Evolutionary conservation across 1,284 basidiomycete genomes (phyloP).

Genomic region (Termitomyces sp.): DNA sequence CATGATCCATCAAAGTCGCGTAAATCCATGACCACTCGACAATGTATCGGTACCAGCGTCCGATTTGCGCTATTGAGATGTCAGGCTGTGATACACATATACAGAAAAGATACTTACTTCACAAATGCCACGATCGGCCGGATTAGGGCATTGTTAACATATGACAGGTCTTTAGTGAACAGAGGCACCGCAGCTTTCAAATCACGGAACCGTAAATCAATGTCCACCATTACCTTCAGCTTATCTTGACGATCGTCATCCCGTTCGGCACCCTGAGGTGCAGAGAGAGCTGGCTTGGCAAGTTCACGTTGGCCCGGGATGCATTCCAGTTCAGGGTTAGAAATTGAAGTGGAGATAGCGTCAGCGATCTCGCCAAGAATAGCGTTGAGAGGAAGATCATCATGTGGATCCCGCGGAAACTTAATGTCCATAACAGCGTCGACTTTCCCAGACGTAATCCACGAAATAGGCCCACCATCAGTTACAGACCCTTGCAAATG

Average conservation of each 20-base stretch:
- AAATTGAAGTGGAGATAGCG: slow-evolving; percentile 64
- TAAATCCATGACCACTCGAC: slow-evolving; percentile 76
- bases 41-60: slow-evolving; percentile 89
- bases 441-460: slow-evolving; percentile 95
- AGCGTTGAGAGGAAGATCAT: slow-evolving; percentile 79
- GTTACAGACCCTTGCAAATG: slow-evolving; percentile 87
- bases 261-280: slow-evolving; percentile 46
- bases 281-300: slow-evolving; percentile 81
- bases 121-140: slow-evolving; percentile 98
- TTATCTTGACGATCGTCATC: slow-evolving; percentile 33
- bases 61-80: slow-evolving; percentile 66
- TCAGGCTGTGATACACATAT: slow-evolving; percentile 1
- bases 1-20: slow-evolving; percentile 84
- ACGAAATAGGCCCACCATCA: slow-evolving; percentile 86
- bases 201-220: slow-evolving; percentile 94
- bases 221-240: slow-evolving; percentile 75
- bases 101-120: slow-evolving; percentile 53
- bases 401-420: slow-evolving; percentile 81
- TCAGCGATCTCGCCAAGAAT: slow-evolving; percentile 89
- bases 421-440: slow-evolving; percentile 98
- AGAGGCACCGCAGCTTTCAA: slow-evolving; percentile 94
- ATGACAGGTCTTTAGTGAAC: slow-evolving; percentile 83
- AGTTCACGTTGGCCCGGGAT: slow-evolving; percentile 89
- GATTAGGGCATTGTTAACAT: slow-evolving; percentile 92
- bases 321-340: slow-evolving; percentile 45